These are phyloP conservation scores for Backusella morwellensis DNA, from an alignment of 192 early-diverging fungal genomes.

Conservation along the genomic window DNA sequence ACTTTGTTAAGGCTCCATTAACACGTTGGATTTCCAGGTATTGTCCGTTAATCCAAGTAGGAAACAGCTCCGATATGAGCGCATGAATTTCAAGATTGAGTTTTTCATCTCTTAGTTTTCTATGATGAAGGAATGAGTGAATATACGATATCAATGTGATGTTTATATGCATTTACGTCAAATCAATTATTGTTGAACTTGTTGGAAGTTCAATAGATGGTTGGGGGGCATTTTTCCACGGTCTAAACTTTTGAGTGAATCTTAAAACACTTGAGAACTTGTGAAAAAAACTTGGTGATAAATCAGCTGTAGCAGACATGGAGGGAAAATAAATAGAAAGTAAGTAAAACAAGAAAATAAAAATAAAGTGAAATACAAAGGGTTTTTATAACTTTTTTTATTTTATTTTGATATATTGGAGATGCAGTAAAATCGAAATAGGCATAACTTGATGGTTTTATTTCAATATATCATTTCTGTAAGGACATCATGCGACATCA, in stretches of 20 bases:
- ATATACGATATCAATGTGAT: neutral
- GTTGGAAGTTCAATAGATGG: neutral
- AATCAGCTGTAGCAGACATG: neutral
- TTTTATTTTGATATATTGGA: neutral
- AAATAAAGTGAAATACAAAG: neutral
- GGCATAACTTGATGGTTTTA: neutral
- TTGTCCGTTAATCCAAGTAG: conserved; percentile 12
- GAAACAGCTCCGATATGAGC: neutral
- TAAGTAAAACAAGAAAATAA: neutral
- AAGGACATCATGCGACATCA: neutral
- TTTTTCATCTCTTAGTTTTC: neutral
- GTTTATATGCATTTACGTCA: neutral
- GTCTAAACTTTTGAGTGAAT: neutral
- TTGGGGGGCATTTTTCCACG: neutral
- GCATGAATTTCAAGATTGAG: neutral
- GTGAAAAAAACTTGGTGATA: conserved; percentile 4
- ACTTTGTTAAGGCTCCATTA: conserved; percentile 76
- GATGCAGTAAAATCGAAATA: neutral
- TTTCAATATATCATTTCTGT: neutral
- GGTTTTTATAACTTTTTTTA: neutral
- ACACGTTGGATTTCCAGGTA: conserved; percentile 33
- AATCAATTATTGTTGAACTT: neutral
- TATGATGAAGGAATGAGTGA: neutral
- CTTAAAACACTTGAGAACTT: neutral
- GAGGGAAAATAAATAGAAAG: neutral